These are phyloP conservation scores for Penicillium sp. DNA, from an alignment of 2,329 filamentous ascomycete species.

Conservation along the genomic window DNA sequence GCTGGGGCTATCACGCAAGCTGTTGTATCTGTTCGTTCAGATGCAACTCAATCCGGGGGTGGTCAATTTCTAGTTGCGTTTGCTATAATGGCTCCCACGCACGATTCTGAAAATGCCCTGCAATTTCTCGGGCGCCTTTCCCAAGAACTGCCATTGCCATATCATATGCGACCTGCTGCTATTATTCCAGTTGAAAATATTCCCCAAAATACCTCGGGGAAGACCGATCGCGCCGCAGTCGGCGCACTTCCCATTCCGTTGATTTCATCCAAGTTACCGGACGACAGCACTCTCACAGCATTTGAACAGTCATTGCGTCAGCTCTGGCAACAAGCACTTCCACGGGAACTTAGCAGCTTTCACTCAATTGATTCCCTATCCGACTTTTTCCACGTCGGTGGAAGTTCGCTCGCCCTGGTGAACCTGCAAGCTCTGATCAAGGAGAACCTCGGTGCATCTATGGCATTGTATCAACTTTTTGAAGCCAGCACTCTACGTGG, in stretches of 20 bases:
- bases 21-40: constrained; percentile 15
- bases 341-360: constrained; percentile 9
- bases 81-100: neutral
- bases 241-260: constrained; percentile 7
- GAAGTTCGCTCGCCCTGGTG: constrained; percentile 16
- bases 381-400: constrained; percentile 24
- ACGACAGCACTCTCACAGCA: neutral
- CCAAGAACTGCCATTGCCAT: constrained; percentile 32
- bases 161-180: constrained; percentile 38
- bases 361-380: constrained; percentile 13
- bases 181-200: constrained; percentile 26
- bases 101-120: neutral
- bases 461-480: constrained; percentile 18
- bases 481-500: constrained; percentile 17
- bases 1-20: constrained; percentile 16
- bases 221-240: constrained; percentile 27
- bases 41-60: neutral
- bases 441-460: constrained; percentile 7
- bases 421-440: constrained; percentile 17
- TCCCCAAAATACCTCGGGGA: constrained; percentile 30
- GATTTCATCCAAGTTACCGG: neutral
- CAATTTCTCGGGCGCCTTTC: constrained; percentile 26
- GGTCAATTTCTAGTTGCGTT: constrained; percentile 18
- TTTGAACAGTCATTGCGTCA: constrained; percentile 13
- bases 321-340: constrained; percentile 19